These are phyloP conservation scores for Chernovozyma sophiae-reginae DNA, from an alignment of 1,139 yeast genomes.

Conservation along the genomic window DNA sequence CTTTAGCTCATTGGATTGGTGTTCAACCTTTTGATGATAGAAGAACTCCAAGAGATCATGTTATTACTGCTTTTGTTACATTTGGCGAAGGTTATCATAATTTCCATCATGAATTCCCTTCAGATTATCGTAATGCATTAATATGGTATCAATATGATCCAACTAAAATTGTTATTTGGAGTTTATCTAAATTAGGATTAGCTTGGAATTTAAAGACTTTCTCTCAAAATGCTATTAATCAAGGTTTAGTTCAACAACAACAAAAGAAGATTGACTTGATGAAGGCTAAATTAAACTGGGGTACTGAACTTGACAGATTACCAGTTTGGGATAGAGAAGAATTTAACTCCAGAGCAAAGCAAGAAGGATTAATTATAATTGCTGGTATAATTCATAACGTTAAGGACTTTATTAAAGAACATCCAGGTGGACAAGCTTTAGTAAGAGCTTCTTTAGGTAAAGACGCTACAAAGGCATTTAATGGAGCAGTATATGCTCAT, in stretches of 20 bases:
- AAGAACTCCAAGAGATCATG: slow-evolving; percentile 96
- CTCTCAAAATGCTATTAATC: slow-evolving; percentile 93
- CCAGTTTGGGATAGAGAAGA: slow-evolving; percentile 91
- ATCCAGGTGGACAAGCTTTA: slow-evolving; percentile 96
- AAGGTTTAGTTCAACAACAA: slow-evolving; percentile 92
- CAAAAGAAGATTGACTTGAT: slow-evolving; percentile 89
- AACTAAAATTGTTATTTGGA: slow-evolving; percentile 76
- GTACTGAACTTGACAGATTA: slow-evolving; percentile 73
- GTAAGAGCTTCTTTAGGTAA: slow-evolving; percentile 85
- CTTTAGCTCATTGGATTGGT: slow-evolving; percentile 98
- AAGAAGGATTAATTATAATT: slow-evolving; percentile 65
- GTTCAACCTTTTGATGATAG: slow-evolving; percentile 97
- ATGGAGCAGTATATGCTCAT: slow-evolving; percentile 96
- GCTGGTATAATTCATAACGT: slow-evolving; percentile 96
- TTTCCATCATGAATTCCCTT: slow-evolving; percentile 99
- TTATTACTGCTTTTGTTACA: slow-evolving; percentile 88
- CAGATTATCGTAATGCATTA: slow-evolving; percentile 96
- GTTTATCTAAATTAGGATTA: slow-evolving; percentile 71
- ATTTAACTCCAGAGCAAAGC: slow-evolving; percentile 63
- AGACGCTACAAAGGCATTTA: slow-evolving; percentile 96
- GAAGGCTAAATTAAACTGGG: slow-evolving; percentile 85
- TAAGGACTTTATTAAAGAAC: slow-evolving; percentile 77
- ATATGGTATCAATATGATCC: slow-evolving; percentile 99
- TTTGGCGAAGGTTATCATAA: slow-evolving; percentile 99
- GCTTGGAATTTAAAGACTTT: slow-evolving; percentile 90